Percentiles rank a stretch among this genome's conserved stretches.
Evolutionary conservation across 345 rosid species (phyloP).

Genomic region (Schrenkiella parvula): DNA sequence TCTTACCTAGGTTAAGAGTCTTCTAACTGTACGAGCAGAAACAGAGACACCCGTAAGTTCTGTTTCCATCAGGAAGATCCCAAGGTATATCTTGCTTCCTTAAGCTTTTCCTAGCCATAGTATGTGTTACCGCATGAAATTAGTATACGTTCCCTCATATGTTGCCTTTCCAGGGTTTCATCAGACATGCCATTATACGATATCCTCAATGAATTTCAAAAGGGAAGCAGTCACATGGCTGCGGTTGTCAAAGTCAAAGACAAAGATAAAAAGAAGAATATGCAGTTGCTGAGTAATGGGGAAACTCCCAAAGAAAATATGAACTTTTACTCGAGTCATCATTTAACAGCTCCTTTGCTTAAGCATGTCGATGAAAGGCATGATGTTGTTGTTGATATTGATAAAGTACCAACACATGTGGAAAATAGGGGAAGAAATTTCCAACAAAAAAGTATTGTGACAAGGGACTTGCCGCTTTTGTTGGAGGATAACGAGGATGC

Average conservation of each 20-base stretch:
- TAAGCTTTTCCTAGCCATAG: background rate
- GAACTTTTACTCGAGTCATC: constrained; percentile 28
- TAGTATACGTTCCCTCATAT: constrained; percentile 15
- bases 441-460: constrained; percentile 29
- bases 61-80: constrained; percentile 76
- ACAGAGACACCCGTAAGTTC: constrained; percentile 76
- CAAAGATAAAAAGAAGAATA: constrained; percentile 28
- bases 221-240: constrained; percentile 92
- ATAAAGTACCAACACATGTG: constrained; percentile 38
- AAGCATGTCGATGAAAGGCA: constrained; percentile 38
- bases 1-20: constrained; percentile 60
- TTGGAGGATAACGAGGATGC: constrained; percentile 69
- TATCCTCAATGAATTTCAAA: constrained; percentile 83
- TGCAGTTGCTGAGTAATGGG: constrained; percentile 23
- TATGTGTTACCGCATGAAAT: constrained; percentile 7
- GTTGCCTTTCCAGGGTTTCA: constrained; percentile 58
- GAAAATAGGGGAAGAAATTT: constrained; percentile 32
- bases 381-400: constrained; percentile 46
- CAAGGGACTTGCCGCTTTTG: constrained; percentile 30
- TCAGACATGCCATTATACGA: constrained; percentile 82
- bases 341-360: constrained; percentile 48
- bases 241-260: constrained; percentile 67
- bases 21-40: constrained; percentile 75
- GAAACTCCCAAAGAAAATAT: constrained; percentile 37
- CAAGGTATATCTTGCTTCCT: constrained; percentile 40